Evolutionary conservation across 2,329 filamentous ascomycete genomes (phyloP), one percentile per base, ranked within the genome.

Genomic region (Emydomyces testavorans): DNA sequence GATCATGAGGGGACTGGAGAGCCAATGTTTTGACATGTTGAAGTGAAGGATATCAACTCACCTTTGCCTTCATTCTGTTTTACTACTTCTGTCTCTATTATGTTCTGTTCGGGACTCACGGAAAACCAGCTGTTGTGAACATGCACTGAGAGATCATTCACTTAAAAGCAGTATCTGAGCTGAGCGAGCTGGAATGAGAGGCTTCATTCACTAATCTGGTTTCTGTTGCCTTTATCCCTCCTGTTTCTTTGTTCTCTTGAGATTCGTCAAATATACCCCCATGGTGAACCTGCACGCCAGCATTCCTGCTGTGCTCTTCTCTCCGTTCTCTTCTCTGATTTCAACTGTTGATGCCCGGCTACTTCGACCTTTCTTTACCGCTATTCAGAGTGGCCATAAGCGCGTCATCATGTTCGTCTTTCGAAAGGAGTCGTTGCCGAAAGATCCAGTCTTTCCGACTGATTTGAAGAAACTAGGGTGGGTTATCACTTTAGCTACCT

Each of bases 401-500:
- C 24, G 32, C 5, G 23, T 15, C 23, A 46, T 46, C 7, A 92
- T 95, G 88, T 94, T 92, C 61, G 78, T 82, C 43, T 83, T 83
- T 48, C 71, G 73, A 32, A 78, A 78, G 67, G 72, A 75, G 6
- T 75, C 78, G 55, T 77, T 94, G 2, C 84, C 85, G n/a, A 63
- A 71, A 46, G 85, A 94, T 58, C 75, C 78, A 0, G 60, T 70
- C 10, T 93, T 83, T 60, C 74, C 80, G 8, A 66, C 73, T 0
- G 71, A 84, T 56, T 70, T 96, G 23, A 68, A 78, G 50, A 69
- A 76, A 46, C 78, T 96, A 2, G 89, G 87, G 83, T 90, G 69
- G 41, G 52, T 23, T n/a, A n/a, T n/a, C n/a, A n/a, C n/a, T n/a
- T n/a, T n/a, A n/a, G n/a, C n/a, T n/a, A n/a, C n/a, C n/a, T n/a